Evolutionary conservation across 345 rosid genomes (phyloP).

Genomic region (Hypericum perforatum): DNA sequence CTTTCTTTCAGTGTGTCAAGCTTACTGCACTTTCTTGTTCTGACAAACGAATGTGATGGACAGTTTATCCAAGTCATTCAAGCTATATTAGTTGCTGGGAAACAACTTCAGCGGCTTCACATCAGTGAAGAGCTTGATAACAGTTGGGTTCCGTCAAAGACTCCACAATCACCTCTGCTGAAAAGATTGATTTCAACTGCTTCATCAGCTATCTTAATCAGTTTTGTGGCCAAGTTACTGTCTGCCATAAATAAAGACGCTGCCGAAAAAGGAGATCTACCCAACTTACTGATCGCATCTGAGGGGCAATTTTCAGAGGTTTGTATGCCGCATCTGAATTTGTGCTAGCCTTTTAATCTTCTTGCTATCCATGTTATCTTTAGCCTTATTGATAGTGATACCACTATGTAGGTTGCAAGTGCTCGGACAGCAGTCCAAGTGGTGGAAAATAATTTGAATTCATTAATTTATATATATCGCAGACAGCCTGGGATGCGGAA

Average conservation of each 20-base stretch:
- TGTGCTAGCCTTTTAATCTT: not conserved
- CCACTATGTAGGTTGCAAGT: constrained; percentile 45
- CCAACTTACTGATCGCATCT: constrained; percentile 45
- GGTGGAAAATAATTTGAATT: constrained; percentile 50
- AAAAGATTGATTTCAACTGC: constrained; percentile 57
- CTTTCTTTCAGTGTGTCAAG: no score
- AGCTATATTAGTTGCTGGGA: constrained; percentile 63
- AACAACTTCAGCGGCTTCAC: constrained; percentile 58
- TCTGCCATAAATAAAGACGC: constrained; percentile 70
- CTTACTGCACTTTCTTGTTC: not conserved
- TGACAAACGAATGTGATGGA: constrained; percentile 2
- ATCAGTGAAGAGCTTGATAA: constrained; percentile 28
- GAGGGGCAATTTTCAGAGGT: constrained; percentile 70
- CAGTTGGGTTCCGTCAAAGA: constrained; percentile 16
- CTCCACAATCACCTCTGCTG: constrained; percentile 45
- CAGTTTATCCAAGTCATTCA: constrained; percentile 88
- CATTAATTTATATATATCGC: constrained; percentile 34
- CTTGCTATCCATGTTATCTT: not conserved
- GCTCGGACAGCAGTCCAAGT: constrained; percentile 54
- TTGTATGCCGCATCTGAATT: constrained; percentile 9
- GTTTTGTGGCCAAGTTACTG: constrained; percentile 53
- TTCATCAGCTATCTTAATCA: constrained; percentile 56
- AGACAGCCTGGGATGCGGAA: constrained; percentile 40
- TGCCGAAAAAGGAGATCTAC: constrained; percentile 60
- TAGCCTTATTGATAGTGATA: constrained; percentile 8